Conservation (phyloP, 805 yeast species). For the Candida adriatica region DNA sequence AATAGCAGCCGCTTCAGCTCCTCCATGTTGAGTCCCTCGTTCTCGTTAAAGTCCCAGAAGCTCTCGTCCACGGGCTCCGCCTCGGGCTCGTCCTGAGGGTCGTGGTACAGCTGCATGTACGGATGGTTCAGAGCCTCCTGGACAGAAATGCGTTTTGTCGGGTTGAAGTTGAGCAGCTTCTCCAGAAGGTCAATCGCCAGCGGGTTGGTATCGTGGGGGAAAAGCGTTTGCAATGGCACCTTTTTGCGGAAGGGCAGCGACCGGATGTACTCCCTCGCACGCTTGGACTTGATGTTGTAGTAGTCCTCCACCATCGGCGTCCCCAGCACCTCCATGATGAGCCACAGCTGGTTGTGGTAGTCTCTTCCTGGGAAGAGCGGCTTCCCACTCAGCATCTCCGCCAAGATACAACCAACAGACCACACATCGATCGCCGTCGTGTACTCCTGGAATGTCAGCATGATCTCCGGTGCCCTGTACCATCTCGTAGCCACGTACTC, state of each 20-base stretch:
- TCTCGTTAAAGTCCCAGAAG: constrained; percentile 36
- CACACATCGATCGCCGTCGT: constrained; percentile 74
- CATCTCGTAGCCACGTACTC: constrained; percentile 83
- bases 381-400: constrained; percentile 51
- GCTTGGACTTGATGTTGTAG: constrained; percentile 61
- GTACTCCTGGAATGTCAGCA: constrained; percentile 66
- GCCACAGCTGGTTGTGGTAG: constrained; percentile 58
- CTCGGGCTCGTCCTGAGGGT: constrained; percentile 63
- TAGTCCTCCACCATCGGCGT: constrained; percentile 71
- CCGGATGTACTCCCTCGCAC: constrained; percentile 73
- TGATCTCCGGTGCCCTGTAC: constrained; percentile 82
- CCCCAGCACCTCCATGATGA: constrained; percentile 64
- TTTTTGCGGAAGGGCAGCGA: constrained; percentile 57
- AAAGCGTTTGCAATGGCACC: constrained; percentile 43
- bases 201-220: constrained; percentile 41
- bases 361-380: constrained; percentile 76
- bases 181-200: constrained; percentile 56
- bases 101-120: constrained; percentile 60
- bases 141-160: constrained; percentile 67
- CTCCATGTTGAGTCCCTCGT: constrained; percentile 64
- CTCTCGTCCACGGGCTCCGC: constrained; percentile 31
- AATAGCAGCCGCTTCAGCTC: constrained; percentile 71
- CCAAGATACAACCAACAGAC: constrained; percentile 76
- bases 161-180: constrained; percentile 65
- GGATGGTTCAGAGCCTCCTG: constrained; percentile 72